Conservation (phyloP, 192 early-diverging fungal genomes). For the Geranomyces michiganensis region DNA sequence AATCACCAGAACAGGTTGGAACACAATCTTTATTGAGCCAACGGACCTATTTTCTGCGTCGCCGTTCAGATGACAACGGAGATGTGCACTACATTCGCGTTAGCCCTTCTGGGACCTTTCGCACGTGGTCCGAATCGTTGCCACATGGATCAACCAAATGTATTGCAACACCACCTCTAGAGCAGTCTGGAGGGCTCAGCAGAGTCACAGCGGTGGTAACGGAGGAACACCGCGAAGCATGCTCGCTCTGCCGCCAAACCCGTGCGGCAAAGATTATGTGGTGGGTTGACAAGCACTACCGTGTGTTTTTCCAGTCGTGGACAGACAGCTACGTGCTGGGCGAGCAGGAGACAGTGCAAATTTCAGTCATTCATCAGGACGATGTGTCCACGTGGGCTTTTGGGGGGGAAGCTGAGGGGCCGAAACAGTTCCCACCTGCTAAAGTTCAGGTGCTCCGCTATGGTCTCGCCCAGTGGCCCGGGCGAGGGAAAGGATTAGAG, state of each 20-base stretch:
- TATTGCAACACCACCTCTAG: not conserved
- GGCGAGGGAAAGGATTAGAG: conserved; percentile 8
- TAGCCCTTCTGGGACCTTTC: too few relatives aligned
- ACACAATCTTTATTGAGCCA: too few relatives aligned
- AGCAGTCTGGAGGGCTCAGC: not conserved
- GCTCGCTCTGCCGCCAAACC: conserved; percentile 6
- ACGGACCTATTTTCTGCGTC: too few relatives aligned
- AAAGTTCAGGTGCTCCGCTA: conserved; percentile 14
- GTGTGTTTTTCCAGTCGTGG: conserved; percentile 31
- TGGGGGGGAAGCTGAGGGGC: too few relatives aligned
- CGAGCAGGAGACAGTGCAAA: not conserved
- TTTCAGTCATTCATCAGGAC: conserved; percentile 12
- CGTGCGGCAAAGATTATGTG: conserved; percentile 14
- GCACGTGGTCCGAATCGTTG: not conserved
- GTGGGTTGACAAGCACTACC: conserved; percentile 25
- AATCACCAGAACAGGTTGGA: too few relatives aligned
- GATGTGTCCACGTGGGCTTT: too few relatives aligned
- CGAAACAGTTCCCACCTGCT: conserved; percentile 1
- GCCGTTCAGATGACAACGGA: too few relatives aligned
- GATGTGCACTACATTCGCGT: too few relatives aligned
- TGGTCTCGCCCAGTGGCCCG: conserved; percentile 2
- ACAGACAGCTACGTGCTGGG: conserved; percentile 7
- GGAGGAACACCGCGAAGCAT: not conserved
- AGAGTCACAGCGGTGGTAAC: not conserved
- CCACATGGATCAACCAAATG: not conserved